Percentiles rank a stretch among this genome's conserved stretches.
phyloP scores from a whole-genome alignment of 208 protist genomes.

The Trypanosomatidae sp. region DNA sequence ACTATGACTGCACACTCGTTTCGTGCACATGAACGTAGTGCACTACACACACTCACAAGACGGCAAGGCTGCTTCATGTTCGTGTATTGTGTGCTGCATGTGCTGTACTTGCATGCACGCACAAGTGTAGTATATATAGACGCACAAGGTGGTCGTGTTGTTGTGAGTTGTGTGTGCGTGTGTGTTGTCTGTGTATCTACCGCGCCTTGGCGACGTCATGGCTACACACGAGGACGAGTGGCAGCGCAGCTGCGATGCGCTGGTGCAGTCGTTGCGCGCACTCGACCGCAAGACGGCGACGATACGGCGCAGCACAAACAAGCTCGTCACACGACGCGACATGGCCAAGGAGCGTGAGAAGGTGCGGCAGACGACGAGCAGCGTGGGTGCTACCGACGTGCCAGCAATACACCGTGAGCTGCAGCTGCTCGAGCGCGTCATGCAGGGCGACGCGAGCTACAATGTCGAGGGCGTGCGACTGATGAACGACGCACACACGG shows the following conservation, averaged over 20 bases:
- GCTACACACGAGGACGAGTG: constrained; percentile 57
- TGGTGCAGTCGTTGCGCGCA: constrained; percentile 34
- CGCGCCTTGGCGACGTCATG: too few species aligned
- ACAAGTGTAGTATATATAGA: too few species aligned
- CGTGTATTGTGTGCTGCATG: too few species aligned
- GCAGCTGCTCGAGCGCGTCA: constrained; percentile 55
- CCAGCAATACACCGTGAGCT: constrained; percentile 52
- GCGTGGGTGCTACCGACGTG: constrained; percentile 48
- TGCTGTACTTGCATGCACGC: too few species aligned
- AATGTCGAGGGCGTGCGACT: constrained; percentile 56
- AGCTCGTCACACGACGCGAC: constrained; percentile 39
- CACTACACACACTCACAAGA: too few species aligned
- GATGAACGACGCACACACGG: constrained; percentile 45
- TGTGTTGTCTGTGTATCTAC: too few species aligned
- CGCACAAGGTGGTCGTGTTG: too few species aligned
- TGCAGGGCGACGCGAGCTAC: constrained; percentile 44
- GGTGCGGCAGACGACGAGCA: constrained; percentile 38
- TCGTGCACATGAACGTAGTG: too few species aligned
- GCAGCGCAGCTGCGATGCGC: constrained; percentile 46
- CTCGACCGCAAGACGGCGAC: constrained; percentile 43
- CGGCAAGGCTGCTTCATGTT: too few species aligned
- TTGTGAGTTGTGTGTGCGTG: too few species aligned
- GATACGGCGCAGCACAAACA: constrained; percentile 67
- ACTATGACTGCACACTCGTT: too few species aligned
- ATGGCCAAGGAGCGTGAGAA: constrained; percentile 65